Base-by-base conservation (phyloP, 2,329 filamentous ascomycete species). In the Trichoderma breve region DNA sequence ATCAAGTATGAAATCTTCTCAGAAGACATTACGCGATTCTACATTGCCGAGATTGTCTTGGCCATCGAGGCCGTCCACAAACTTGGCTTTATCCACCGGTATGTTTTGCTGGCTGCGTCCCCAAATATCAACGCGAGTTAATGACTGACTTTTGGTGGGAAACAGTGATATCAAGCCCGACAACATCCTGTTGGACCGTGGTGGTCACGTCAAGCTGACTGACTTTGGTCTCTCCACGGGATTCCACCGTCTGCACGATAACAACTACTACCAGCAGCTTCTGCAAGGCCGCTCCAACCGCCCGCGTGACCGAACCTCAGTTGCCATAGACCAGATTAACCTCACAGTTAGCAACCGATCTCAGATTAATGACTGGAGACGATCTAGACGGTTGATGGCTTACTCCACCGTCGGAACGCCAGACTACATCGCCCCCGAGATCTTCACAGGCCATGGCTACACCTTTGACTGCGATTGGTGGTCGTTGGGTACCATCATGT, bases 1-100 rank as follows among this genome's bases (percentile, higher is more conserved):
- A 99, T 99, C 86, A 99, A 98, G 87, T 99, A 99, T 80, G 96
- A 99, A 82, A 98, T 99, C 81, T 99, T 99, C 82, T 97, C 94
- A 0, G 95, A 98, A 82, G 96, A 99, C 76, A 98, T 99, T 76
- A 99, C 96, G 34, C 91, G 96, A 21, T 99, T 99, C 83, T 99
- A 99, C 83, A 99, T 99, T 89, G 96, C 96, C 28, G 95, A 99
- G 82, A 95, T 98, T 77, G 93, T 97, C 28, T 88, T 98, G 79
- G 96, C 96, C n/a, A 98, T 99, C 76, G 96, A 99, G 80, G 96
- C 96, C 15, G 96, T 99, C 55, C 96, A 99, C 83, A 97, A 97
- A 82, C 88, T 98, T 75, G 96, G 96, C 74, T 99, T 98, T 84
- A 97, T 99, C 74, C 96, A 99, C 86, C 94, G 96, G 95, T 97